These are phyloP conservation scores for Suillus hirtellus DNA, from an alignment of 768 basidiomycete genomes.

Conservation along the genomic window DNA sequence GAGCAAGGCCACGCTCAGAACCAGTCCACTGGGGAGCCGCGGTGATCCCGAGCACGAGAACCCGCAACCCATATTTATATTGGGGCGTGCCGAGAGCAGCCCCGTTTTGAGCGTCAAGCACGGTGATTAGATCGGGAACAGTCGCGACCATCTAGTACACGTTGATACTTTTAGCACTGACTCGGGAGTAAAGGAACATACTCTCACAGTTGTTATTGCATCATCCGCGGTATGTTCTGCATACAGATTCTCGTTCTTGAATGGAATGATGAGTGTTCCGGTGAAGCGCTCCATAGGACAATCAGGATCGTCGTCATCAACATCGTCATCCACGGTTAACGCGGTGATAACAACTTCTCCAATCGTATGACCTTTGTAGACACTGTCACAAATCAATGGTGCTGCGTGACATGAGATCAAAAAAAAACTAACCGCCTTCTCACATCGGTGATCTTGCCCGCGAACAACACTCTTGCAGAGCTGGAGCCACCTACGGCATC, in stretches of 20 bases:
- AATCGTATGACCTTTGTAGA: slow-evolving; percentile 42
- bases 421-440: slow-evolving; percentile 30
- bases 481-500: slow-evolving; percentile 36
- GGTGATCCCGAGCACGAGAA: slow-evolving; percentile 48
- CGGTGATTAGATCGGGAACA: slow-evolving; percentile 67
- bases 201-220: slow-evolving; percentile 23
- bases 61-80: slow-evolving; percentile 60
- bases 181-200: slow-evolving; percentile 1
- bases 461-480: slow-evolving; percentile 47
- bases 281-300: slow-evolving; percentile 23
- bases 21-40: slow-evolving; percentile 58
- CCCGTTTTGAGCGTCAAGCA: slow-evolving; percentile 64
- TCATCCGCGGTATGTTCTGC: slow-evolving; percentile 41
- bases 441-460: slow-evolving; percentile 61
- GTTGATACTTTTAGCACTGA: slow-evolving; percentile 6
- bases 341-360: slow-evolving; percentile 38
- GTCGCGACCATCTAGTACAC: slow-evolving; percentile 48
- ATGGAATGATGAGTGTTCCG: slow-evolving; percentile 49
- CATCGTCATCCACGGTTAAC: slow-evolving; percentile 27
- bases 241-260: slow-evolving; percentile 63
- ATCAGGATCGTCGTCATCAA: slow-evolving; percentile 27
- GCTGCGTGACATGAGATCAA: not conserved
- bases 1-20: slow-evolving; percentile 47
- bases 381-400: slow-evolving; percentile 6
- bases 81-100: slow-evolving; percentile 63